Evolutionary conservation across 1,284 basidiomycete species (phyloP), one percentile per base, ranked within the genome.

Genomic region (Serendipita sp.): DNA sequence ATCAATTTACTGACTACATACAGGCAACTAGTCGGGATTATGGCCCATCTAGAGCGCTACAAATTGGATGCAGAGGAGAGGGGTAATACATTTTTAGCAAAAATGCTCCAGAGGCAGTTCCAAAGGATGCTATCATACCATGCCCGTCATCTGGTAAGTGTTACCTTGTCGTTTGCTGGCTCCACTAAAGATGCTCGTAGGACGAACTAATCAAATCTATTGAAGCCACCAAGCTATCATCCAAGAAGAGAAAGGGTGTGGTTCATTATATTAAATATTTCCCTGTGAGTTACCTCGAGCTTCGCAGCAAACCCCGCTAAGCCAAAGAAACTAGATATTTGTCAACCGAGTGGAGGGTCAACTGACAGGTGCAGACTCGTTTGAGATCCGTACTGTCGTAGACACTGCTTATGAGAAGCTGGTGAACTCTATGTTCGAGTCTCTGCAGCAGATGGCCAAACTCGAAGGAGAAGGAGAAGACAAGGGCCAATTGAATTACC

Each of bases 401-500:
- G 87, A 98, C 70, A 76, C 79, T 3, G 86, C 90, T 3, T 98
- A 98, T 71, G 91, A 93, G 69, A 84, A 81, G 67, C 88, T 98
- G 53, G 87, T 92, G 35, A 82, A 87, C 64, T 78, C 85, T 30
- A 95, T 98, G 82, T 94, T 98, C 68, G 92, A 93, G 53, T 87
- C 84, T 15, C 74, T 99, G 62, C 93, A 94, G 74, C 91, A 96
- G 65, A 92, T 97, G 82, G 93, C 93, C 8, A 95, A 93, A 72
- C 76, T 93, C 76, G 88, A 92, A 64, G 88, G 88, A 0, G 90
- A 88, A 67, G 86, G 83, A 0, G 93, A 96, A 69, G 95, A 95
- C 74, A 99, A 99, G 73, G 93, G 93, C 0, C 91, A 95, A 71
- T 79, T 98, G 62, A 97, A 98, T 72, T 96, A 94, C 69, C 91